A percentile compares a stretch with the other conserved stretches of the same genome.
These are phyloP conservation scores for Reticulascus tulasneorum DNA, from an alignment of 2,329 filamentous ascomycete species.

Conservation along the genomic window DNA sequence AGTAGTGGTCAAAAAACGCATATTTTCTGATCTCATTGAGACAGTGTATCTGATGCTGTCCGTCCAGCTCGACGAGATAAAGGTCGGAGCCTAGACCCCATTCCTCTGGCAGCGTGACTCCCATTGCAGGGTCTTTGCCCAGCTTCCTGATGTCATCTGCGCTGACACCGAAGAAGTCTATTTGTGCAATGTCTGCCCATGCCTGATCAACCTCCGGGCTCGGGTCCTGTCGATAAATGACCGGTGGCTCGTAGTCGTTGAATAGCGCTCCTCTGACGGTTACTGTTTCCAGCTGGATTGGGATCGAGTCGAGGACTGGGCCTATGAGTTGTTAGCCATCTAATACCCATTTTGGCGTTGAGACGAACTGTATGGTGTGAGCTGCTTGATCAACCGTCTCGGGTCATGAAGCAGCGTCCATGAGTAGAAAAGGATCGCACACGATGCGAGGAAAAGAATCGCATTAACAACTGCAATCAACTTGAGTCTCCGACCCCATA, in stretches of 20 bases:
- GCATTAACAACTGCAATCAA: slow-evolving; percentile 1
- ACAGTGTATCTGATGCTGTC: slow-evolving; percentile 10
- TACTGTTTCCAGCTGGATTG: slow-evolving; percentile 5
- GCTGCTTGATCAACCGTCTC: slow-evolving; percentile 4
- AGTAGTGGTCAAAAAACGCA: slow-evolving; percentile 7
- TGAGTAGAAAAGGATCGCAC: slow-evolving; percentile 1
- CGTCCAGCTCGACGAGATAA: slow-evolving; percentile 10
- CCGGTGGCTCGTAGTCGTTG: slow-evolving; percentile 25
- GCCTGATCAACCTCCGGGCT: slow-evolving; percentile 18
- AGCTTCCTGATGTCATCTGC: slow-evolving; percentile 9
- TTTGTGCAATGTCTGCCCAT: slow-evolving; percentile 13
- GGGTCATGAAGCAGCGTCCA: slow-evolving; percentile 8
- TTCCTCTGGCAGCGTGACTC: slow-evolving; percentile 8
- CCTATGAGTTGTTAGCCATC: no score
- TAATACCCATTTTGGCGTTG: no score
- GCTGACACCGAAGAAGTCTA: slow-evolving; percentile 10
- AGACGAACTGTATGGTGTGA: slow-evolving; percentile 8
- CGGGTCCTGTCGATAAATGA: slow-evolving; percentile 12
- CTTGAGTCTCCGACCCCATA: slow-evolving; percentile 4
- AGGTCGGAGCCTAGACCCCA: slow-evolving; percentile 9
- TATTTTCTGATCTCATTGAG: slow-evolving; percentile 9
- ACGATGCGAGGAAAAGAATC: slow-evolving; percentile 3
- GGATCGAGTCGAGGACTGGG: slow-evolving; percentile 5
- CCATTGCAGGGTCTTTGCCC: slow-evolving; percentile 8
- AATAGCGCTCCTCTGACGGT: slow-evolving; percentile 10